Evolutionary conservation across 805 yeast species (phyloP).

Genomic region (Yamadazyma phyllophila): DNA sequence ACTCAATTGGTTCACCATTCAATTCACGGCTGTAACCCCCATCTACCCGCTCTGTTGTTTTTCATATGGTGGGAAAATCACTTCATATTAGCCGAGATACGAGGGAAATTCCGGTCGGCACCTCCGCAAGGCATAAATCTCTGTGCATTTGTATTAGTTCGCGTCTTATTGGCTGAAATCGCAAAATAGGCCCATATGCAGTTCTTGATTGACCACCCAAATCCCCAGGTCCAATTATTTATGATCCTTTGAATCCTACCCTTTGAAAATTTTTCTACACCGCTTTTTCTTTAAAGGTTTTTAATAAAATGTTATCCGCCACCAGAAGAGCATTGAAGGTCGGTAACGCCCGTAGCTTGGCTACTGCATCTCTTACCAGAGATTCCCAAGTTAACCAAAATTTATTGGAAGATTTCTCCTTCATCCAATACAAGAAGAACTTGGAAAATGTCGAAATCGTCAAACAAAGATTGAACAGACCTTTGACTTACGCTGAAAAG

Average conservation of each 20-base stretch:
- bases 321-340: slow-evolving; percentile 30
- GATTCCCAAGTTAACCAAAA: slow-evolving; percentile 81
- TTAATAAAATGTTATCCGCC: slow-evolving; percentile 38
- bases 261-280: slow-evolving; percentile 4
- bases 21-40: not conserved
- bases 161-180: slow-evolving; percentile 14
- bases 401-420: slow-evolving; percentile 77
- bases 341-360: slow-evolving; percentile 45
- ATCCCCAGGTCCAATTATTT: slow-evolving; percentile 3
- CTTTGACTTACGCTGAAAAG: slow-evolving; percentile 94
- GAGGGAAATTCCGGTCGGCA: slow-evolving; percentile 8
- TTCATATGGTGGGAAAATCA: not conserved
- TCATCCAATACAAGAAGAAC: slow-evolving; percentile 88
- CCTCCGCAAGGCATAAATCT: not conserved
- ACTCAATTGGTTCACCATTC: not conserved
- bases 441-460: slow-evolving; percentile 85
- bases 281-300: not conserved
- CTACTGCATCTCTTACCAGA: slow-evolving; percentile 51
- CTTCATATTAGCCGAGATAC: not conserved
- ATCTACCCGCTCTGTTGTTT: not conserved
- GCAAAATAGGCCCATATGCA: not conserved
- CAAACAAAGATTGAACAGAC: slow-evolving; percentile 76
- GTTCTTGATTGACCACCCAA: not conserved
- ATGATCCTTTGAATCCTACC: slow-evolving; percentile 7
- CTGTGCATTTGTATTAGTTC: slow-evolving; percentile 12